Conservation (phyloP, 257 asterid genomes). For the Echium plantagineum region DNA sequence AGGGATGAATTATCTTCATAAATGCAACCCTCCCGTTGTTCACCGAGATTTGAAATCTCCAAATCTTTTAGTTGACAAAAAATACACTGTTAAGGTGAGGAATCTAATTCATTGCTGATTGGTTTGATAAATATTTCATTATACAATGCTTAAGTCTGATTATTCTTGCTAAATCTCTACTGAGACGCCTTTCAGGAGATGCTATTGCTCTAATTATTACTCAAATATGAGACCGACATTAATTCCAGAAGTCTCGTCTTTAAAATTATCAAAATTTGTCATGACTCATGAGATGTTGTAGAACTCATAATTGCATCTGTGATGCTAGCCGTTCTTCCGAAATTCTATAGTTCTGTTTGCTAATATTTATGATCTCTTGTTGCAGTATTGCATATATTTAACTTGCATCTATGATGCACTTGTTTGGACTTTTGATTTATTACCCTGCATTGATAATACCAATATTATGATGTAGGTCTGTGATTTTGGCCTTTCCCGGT, state of each 20-base stretch:
- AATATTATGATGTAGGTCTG: conserved; percentile 54
- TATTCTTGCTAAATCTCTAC: not conserved
- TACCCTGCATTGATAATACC: not conserved
- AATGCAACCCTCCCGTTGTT: conserved; percentile 81
- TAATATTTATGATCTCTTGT: no score
- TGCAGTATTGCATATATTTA: no score
- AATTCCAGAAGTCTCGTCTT: not conserved
- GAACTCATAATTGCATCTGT: not conserved
- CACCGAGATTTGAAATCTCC: conserved; percentile 95
- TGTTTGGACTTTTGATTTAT: not conserved
- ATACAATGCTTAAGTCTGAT: not conserved
- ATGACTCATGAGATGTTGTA: not conserved
- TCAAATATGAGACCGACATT: not conserved
- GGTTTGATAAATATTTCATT: not conserved
- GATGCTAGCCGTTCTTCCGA: not conserved
- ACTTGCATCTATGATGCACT: not conserved
- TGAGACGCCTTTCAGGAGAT: not conserved
- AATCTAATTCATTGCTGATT: conserved; percentile 4
- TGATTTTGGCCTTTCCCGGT: conserved; percentile 95
- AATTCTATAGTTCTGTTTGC: no score
- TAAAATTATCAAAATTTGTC: not conserved
- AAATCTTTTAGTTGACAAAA: conserved; percentile 85
- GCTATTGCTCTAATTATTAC: not conserved
- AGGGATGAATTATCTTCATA: conserved; percentile 95
- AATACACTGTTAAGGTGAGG: conserved; percentile 90